These are phyloP conservation scores for Thinopyrum obtusiflorum DNA, from an alignment of 202 grass and related monocot species.

Conservation along the genomic window DNA sequence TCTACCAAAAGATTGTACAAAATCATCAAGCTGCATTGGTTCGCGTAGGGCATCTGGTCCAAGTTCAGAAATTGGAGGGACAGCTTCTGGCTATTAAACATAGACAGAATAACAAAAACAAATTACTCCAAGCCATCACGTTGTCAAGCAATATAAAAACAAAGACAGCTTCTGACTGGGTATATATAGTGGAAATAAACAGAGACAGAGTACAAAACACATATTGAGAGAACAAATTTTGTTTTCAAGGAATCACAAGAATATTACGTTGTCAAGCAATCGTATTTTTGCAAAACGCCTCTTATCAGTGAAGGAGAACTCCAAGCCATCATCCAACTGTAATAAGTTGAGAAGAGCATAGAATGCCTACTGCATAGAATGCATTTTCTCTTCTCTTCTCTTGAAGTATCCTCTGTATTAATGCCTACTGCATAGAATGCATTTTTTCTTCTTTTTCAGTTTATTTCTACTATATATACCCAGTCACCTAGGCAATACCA, in stretches of 20 bases:
- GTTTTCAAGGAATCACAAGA: background rate
- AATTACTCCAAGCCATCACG: background rate
- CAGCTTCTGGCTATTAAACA: slow-evolving; percentile 59
- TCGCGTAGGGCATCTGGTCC: slow-evolving; percentile 74
- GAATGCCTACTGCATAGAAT: too few relatives aligned
- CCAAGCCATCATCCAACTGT: slow-evolving; percentile 72
- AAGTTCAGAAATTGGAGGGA: slow-evolving; percentile 74
- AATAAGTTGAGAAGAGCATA: slow-evolving; percentile 26
- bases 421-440: too few relatives aligned
- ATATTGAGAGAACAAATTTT: background rate
- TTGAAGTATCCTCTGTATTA: too few relatives aligned
- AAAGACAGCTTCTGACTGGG: too few relatives aligned
- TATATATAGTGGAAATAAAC: too few relatives aligned
- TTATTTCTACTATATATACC: too few relatives aligned
- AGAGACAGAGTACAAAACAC: too few relatives aligned
- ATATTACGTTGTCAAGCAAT: slow-evolving; percentile 57
- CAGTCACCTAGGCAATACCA: too few relatives aligned
- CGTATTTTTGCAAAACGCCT: slow-evolving; percentile 79
- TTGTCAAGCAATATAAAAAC: too few relatives aligned
- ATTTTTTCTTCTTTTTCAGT: too few relatives aligned
- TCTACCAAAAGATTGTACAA: slow-evolving; percentile 50
- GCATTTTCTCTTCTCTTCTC: too few relatives aligned
- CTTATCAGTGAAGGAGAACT: slow-evolving; percentile 88
- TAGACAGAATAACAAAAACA: background rate
- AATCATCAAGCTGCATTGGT: slow-evolving; percentile 51